phyloP scores from a whole-genome alignment of 331 rosid species.

The Arachis monticola region DNA sequence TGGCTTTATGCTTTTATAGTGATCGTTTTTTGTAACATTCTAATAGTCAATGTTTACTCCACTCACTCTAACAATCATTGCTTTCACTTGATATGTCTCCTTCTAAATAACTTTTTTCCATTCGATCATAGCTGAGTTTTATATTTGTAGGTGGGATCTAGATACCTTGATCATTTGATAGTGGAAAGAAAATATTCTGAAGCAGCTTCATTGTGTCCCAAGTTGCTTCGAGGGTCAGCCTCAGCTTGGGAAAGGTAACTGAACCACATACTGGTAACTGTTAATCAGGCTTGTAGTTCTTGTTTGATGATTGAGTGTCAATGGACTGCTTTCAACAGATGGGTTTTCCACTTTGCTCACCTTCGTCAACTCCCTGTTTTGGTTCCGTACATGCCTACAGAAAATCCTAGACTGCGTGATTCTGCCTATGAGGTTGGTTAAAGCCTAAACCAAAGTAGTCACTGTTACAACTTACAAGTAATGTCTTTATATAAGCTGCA shows the following conservation, averaged over 20 bases:
- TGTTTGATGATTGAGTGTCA: slow-evolving; percentile 37
- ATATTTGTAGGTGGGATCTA: slow-evolving; percentile 72
- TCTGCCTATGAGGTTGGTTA: slow-evolving; percentile 84
- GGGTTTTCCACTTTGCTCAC: slow-evolving; percentile 97
- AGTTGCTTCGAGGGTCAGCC: slow-evolving; percentile 74
- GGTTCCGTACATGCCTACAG: slow-evolving; percentile 81
- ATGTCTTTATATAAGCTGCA: neutral
- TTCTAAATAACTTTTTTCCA: slow-evolving; percentile 11
- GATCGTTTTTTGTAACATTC: too few relatives aligned
- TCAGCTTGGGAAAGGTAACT: slow-evolving; percentile 90
- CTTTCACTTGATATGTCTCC: too few relatives aligned
- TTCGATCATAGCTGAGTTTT: slow-evolving; percentile 17
- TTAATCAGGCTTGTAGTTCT: slow-evolving; percentile 5
- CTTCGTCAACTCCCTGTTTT: slow-evolving; percentile 88
- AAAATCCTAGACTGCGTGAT: slow-evolving; percentile 75
- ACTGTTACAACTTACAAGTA: neutral
- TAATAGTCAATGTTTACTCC: too few relatives aligned
- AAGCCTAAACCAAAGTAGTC: slow-evolving; percentile 27
- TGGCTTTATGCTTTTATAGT: too few relatives aligned
- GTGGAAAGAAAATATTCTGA: slow-evolving; percentile 87
- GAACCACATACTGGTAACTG: slow-evolving; percentile 41
- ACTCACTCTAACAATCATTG: too few relatives aligned
- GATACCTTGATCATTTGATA: slow-evolving; percentile 89
- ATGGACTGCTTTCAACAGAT: slow-evolving; percentile 53
- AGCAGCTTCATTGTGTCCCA: slow-evolving; percentile 87